These are phyloP conservation scores for Rhodomyrtus tomentosa DNA, from an alignment of 345 rosid species.

Conservation along the genomic window DNA sequence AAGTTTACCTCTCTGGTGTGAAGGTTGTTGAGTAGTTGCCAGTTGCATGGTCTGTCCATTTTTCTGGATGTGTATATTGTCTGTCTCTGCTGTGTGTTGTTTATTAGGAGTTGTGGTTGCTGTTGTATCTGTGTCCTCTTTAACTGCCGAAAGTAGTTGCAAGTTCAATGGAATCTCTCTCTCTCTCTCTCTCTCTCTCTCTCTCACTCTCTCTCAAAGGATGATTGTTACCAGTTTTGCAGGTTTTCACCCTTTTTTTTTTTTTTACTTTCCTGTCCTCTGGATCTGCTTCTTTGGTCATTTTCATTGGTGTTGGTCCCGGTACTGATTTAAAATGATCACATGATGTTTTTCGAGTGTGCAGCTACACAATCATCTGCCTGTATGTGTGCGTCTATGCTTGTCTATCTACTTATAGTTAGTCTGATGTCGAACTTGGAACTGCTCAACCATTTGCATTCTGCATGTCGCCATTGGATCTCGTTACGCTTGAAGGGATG, in stretches of 20 bases:
- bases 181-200: background rate
- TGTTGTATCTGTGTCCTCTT: background rate
- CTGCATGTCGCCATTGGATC: background rate
- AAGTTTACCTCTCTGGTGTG: slow-evolving; percentile 13
- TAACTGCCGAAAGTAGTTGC: background rate
- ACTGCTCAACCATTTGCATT: background rate
- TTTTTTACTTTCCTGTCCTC: background rate
- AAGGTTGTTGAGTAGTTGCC: slow-evolving; percentile 9
- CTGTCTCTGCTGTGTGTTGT: background rate
- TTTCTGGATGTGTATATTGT: background rate
- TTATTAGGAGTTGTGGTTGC: background rate
- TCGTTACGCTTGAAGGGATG: background rate
- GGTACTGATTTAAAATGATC: background rate
- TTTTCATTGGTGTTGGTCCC: background rate
- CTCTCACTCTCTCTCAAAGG: background rate
- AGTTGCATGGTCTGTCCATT: background rate
- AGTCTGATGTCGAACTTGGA: background rate
- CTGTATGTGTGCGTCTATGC: background rate
- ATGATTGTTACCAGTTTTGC: background rate
- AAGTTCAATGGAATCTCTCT: background rate
- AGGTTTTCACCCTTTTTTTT: background rate
- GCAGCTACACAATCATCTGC: background rate
- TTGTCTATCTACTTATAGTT: background rate
- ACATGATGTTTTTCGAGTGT: background rate
- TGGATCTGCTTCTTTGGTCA: background rate